Evolutionary conservation across 495 filamentous ascomycete genomes (phyloP), one percentile per base, ranked within the genome.

Genomic region (Xylaria acuta): DNA sequence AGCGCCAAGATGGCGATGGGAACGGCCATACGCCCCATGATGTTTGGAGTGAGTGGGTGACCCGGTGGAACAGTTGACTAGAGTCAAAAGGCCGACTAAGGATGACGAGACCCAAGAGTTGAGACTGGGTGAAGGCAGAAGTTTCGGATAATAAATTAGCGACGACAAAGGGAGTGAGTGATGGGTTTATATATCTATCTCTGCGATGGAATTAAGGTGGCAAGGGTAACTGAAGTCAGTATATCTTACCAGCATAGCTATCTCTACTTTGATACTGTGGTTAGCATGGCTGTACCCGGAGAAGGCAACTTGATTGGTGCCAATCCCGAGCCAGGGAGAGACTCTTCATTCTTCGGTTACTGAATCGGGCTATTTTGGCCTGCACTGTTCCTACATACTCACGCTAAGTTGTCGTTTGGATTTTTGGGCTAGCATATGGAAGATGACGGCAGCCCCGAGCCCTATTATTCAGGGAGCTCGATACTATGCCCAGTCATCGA

Each of bases 1-100:
- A 77, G 59, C 36, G 73, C 77, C 32, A 75, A 71, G 45, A 79
- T 63, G 70, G 62, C 67, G 25, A 71, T 43, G 22, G 70, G 53
- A n/a, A 74, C 72, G 34, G 64, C 40, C 30, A 72, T 47, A 34
- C 67, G 68, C 67, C 73, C 69, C 77, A 75, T 79, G 5, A 67
- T 79, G 20, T 25, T 64, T 76, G 14, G 9, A 5, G n/a, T 47
- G 34, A 45, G 11, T 7, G 9, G 18, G 53, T 34, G 36, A 56
- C 25, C 41, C 38, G 36, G 47, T 6, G 25, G 20, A 54, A 22
- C 18, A 32, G 5, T 38, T 22, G 40, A 18, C 40, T 25, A 32
- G 18, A 69, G 14, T 59, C 20, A 56, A 51, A 45, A 7, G 16
- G 7, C 27, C 12, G 3, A 6, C 53, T 58, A 2, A 41, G 16